Conservation (phyloP, 176 grass and related monocot species). For the Dactylis glomerata region DNA sequence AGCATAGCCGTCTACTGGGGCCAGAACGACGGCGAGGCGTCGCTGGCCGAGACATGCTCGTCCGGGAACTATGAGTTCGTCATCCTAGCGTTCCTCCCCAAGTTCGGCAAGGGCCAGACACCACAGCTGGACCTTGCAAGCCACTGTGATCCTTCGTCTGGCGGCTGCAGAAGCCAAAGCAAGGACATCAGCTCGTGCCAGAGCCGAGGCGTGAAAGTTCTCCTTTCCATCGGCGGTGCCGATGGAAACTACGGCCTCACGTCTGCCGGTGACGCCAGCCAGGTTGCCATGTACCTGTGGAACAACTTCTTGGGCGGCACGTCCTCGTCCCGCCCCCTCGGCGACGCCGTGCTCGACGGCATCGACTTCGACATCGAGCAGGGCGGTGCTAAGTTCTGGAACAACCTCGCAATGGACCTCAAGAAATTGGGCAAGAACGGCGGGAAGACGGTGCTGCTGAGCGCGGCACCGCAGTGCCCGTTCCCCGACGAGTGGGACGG, state of each 20-base stretch:
- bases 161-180: slow-evolving; percentile 44
- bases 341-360: slow-evolving; percentile 56
- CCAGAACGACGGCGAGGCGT: slow-evolving; percentile 52
- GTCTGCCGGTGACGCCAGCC: slow-evolving; percentile 39
- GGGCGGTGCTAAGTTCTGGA: slow-evolving; percentile 49
- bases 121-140: slow-evolving; percentile 49
- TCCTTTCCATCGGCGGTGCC: slow-evolving; percentile 67
- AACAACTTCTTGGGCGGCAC: slow-evolving; percentile 56
- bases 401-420: slow-evolving; percentile 42
- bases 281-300: slow-evolving; percentile 61
- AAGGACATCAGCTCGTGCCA: slow-evolving; percentile 58
- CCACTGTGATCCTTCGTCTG: slow-evolving; percentile 58
- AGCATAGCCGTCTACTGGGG: slow-evolving; percentile 63
- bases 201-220: slow-evolving; percentile 53
- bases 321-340: slow-evolving; percentile 53
- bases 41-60: slow-evolving; percentile 34
- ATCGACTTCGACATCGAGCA: slow-evolving; percentile 80
- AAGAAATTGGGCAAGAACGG: slow-evolving; percentile 35
- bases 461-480: slow-evolving; percentile 76
- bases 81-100: slow-evolving; percentile 55
- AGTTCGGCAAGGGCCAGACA: slow-evolving; percentile 64
- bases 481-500: slow-evolving; percentile 56
- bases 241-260: slow-evolving; percentile 46
- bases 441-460: slow-evolving; percentile 39
- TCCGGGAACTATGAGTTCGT: slow-evolving; percentile 56